These are phyloP conservation scores for Trametes cingulata DNA, from an alignment of 768 basidiomycete genomes.

Conservation along the genomic window DNA sequence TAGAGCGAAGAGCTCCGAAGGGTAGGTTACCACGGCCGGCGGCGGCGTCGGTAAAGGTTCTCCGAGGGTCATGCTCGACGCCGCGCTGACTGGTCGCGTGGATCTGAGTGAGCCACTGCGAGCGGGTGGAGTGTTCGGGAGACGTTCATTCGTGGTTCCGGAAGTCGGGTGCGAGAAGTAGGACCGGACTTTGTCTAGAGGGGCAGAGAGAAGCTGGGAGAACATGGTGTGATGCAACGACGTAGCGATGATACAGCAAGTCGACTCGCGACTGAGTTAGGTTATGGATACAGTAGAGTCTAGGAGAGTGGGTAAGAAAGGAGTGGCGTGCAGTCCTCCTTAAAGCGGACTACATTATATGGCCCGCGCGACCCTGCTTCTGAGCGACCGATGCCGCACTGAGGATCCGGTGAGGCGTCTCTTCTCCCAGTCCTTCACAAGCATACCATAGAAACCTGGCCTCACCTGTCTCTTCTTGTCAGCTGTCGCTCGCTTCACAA, in stretches of 20 bases:
- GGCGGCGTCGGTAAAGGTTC: background rate
- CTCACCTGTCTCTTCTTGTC: background rate
- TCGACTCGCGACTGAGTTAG: slow-evolving; percentile 6
- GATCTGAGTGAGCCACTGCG: background rate
- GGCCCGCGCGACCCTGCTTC: background rate
- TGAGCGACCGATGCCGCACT: too few relatives aligned
- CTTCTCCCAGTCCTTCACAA: background rate
- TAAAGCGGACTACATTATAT: background rate
- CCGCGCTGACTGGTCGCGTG: background rate
- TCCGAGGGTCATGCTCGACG: slow-evolving; percentile 4
- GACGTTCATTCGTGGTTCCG: background rate
- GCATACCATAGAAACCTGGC: background rate
- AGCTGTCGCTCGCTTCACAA: background rate
- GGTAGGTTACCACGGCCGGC: background rate
- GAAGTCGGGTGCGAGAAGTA: background rate
- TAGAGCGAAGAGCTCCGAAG: background rate
- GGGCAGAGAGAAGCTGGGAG: background rate
- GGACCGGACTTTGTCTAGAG: background rate
- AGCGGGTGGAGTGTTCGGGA: background rate
- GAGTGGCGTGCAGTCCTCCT: background rate
- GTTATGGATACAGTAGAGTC: slow-evolving; percentile 1
- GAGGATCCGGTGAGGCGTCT: too few relatives aligned
- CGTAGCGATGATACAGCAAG: background rate
- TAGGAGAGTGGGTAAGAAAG: background rate
- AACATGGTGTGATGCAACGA: background rate